These are phyloP conservation scores for Colletotrichum sp. DNA, from an alignment of 2,329 filamentous ascomycete species.

Conservation along the genomic window DNA sequence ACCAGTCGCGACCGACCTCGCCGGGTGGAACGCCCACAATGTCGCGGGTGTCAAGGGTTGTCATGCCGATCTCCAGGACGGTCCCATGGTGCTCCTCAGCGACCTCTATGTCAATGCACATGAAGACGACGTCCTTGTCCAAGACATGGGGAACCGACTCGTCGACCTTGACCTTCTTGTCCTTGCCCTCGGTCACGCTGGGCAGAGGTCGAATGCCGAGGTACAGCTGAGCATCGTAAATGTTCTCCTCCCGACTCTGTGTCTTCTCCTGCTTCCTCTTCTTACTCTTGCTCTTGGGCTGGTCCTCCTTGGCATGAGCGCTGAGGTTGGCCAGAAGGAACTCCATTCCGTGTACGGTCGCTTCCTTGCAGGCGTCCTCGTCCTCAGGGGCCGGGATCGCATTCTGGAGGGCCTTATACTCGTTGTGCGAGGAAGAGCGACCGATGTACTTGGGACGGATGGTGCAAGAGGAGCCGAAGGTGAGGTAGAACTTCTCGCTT, in stretches of 20 bases:
- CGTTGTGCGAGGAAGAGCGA: conserved; percentile 39
- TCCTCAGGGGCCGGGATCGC: neutral
- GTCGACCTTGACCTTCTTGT: neutral
- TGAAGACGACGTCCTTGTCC: conserved; percentile 56
- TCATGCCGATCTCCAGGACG: conserved; percentile 87
- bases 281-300: conserved; percentile 21
- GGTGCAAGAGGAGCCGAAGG: conserved; percentile 64
- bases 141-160: neutral
- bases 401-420: neutral
- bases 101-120: conserved; percentile 83
- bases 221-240: conserved; percentile 17
- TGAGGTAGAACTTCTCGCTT: conserved; percentile 61
- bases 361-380: neutral
- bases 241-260: neutral
- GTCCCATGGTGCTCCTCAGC: conserved; percentile 70
- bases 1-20: conserved; percentile 68
- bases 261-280: conserved; percentile 13
- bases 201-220: conserved; percentile 15
- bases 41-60: conserved; percentile 74
- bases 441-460: conserved; percentile 74
- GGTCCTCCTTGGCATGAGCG: conserved; percentile 26
- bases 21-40: conserved; percentile 64
- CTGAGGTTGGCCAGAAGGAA: conserved; percentile 3
- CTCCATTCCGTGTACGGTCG: neutral
- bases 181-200: neutral